Base-by-base conservation (phyloP, 768 basidiomycete species). In the Kwoniella shandongensis region DNA sequence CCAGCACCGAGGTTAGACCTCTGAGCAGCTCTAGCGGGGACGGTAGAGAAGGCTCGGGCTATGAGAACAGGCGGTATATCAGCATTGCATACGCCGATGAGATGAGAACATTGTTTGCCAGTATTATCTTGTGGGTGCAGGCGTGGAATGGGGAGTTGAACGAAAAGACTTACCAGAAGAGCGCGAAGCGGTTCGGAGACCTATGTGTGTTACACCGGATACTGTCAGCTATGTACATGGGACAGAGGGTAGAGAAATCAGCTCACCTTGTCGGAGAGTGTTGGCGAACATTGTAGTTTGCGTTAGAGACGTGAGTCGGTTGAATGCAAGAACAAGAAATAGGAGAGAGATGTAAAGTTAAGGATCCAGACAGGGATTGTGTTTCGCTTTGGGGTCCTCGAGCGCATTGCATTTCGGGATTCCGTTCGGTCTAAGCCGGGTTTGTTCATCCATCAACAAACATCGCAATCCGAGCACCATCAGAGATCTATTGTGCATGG, bases 181-280 rank as follows among this genome's bases (percentile, higher is more conserved):
- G 46, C 70, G 63, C 45, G 70, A 69, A 50, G 70, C 70, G 39
- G 64, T 63, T 47, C 68, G 65, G 50, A 69, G 65, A 51, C 65
- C 70, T 72, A 44, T 18, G 17, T 15, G 29, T 26, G n/a, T 18
- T 12, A 41, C n/a, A n/a, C n/a, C n/a, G n/a, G n/a, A 29, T 25
- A 1, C 2, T 12, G 36, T 58, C 50, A 62, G 62, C 39, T 53
- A n/a, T 3, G 40, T 22, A 18, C 18, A n/a, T 20, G 32, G 46
- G 41, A 32, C 10, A 17, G 13, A 32, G 49, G 20, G 18, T 38
- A 20, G n/a, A 8, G 49, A 25, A 20, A 32, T 18, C 35, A n/a
- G 40, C 64, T 36, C 32, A 69, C 70, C 67, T 40, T 64, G 57
- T 45, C 70, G 59, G 56, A 68, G 22, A 47, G 70, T 50, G 59